Conservation (phyloP, 2,329 filamentous ascomycete genomes). For the Aureobasidium sp. region DNA sequence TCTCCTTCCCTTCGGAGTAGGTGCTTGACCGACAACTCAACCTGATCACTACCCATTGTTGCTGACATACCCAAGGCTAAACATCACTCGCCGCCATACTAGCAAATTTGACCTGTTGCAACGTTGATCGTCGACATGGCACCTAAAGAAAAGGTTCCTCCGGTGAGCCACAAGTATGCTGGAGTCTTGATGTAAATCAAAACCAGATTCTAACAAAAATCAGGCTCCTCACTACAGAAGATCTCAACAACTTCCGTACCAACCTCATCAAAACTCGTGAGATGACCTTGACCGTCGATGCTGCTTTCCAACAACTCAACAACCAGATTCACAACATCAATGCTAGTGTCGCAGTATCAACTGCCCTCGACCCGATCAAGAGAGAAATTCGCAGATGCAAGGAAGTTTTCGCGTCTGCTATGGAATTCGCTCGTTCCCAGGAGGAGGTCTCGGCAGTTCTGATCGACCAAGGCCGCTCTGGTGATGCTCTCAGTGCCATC, state of each 20-base stretch:
- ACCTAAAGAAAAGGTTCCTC: background rate
- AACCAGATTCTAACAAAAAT: background rate
- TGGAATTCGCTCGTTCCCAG: background rate
- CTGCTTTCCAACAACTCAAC: background rate
- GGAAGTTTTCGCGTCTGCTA: background rate
- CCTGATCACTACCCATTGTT: background rate
- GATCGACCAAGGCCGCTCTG: background rate
- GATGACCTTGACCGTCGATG: background rate
- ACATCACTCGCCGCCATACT: no score
- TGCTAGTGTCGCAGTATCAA: background rate
- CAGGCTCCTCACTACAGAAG: background rate
- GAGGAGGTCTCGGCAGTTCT: background rate
- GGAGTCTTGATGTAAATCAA: background rate
- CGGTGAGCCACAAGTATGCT: background rate
- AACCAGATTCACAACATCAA: background rate
- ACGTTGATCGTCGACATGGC: background rate
- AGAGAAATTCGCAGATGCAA: background rate
- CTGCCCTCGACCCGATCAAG: background rate
- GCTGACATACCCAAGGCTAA: background rate
- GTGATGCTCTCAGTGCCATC: background rate
- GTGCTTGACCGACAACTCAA: background rate
- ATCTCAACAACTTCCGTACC: background rate
- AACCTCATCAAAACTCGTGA: background rate
- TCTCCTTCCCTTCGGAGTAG: background rate
- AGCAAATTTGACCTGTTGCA: background rate